Evolutionary conservation across 2,329 filamentous ascomycete species (phyloP).

Genomic region (Colletotrichum liriopes): DNA sequence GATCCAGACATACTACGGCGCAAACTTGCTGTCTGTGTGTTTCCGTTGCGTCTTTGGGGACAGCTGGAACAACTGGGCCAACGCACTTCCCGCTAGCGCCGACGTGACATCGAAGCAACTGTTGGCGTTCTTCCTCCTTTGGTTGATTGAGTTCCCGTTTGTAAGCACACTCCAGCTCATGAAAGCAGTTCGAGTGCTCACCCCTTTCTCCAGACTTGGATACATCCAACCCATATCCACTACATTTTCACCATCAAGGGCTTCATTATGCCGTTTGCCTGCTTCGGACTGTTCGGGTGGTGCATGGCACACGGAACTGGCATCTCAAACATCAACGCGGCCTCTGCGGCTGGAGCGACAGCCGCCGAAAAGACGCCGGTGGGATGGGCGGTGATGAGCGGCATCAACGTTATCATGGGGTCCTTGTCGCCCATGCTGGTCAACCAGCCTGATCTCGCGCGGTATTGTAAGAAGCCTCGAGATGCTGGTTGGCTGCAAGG

Average conservation of each 20-base stretch:
- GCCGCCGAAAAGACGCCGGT: slow-evolving; percentile 48
- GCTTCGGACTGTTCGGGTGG: slow-evolving; percentile 56
- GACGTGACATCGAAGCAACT: slow-evolving; percentile 54
- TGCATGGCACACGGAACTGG: slow-evolving; percentile 50
- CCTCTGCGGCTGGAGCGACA: slow-evolving; percentile 47
- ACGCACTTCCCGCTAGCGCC: slow-evolving; percentile 50
- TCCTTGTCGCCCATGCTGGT: slow-evolving; percentile 53
- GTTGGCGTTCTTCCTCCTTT: slow-evolving; percentile 57
- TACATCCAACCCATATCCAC: slow-evolving; percentile 55
- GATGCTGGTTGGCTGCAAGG: slow-evolving; percentile 53
- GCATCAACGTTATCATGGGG: slow-evolving; percentile 58
- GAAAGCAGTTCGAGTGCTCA: background rate
- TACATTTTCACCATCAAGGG: slow-evolving; percentile 56
- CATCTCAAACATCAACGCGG: slow-evolving; percentile 48
- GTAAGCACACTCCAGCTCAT: slow-evolving; percentile 35
- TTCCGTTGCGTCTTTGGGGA: slow-evolving; percentile 54
- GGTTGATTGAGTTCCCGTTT: slow-evolving; percentile 58
- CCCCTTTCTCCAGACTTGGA: slow-evolving; percentile 45
- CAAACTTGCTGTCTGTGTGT: slow-evolving; percentile 45
- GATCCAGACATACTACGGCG: slow-evolving; percentile 47
- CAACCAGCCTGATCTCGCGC: slow-evolving; percentile 55
- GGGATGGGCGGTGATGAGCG: slow-evolving; percentile 56
- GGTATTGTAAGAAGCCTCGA: slow-evolving; percentile 52
- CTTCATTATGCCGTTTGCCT: slow-evolving; percentile 53
- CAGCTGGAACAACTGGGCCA: slow-evolving; percentile 51